Percentiles rank a stretch among this genome's conserved stretches.
Conservation (phyloP, 257 asterid species). For the Solanum arcanum region DNA sequence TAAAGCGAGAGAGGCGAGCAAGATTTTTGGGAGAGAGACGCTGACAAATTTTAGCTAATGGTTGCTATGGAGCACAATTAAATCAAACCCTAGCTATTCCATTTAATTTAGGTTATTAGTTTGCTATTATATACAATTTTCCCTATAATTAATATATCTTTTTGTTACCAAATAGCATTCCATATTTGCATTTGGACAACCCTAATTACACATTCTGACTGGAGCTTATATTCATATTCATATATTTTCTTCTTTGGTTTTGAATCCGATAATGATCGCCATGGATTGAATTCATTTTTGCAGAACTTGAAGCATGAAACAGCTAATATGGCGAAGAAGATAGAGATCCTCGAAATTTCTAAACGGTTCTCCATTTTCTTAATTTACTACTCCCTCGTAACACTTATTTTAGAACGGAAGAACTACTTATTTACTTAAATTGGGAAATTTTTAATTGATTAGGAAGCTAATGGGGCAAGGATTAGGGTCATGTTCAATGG, state of each 20-base stretch:
- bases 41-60: too few species aligned
- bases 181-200: background rate
- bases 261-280: background rate
- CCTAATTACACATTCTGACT: too few species aligned
- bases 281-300: background rate
- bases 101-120: too few species aligned
- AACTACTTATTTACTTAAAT: background rate
- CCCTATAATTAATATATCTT: too few species aligned
- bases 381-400: background rate
- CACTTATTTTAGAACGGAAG: background rate
- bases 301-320: conserved; percentile 56
- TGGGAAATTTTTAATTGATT: background rate
- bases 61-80: too few species aligned
- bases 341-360: conserved; percentile 47
- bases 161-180: background rate
- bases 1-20: too few species aligned
- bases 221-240: too few species aligned
- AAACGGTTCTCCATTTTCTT: conserved; percentile 26
- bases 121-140: too few species aligned
- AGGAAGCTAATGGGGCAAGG: conserved; percentile 67
- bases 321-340: conserved; percentile 33
- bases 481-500: conserved; percentile 32
- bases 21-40: too few species aligned
- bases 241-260: too few species aligned
- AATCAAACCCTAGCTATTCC: too few species aligned